Conservation (phyloP, 176 grass and related monocot species). For the Cenchrus fungigraminus region DNA sequence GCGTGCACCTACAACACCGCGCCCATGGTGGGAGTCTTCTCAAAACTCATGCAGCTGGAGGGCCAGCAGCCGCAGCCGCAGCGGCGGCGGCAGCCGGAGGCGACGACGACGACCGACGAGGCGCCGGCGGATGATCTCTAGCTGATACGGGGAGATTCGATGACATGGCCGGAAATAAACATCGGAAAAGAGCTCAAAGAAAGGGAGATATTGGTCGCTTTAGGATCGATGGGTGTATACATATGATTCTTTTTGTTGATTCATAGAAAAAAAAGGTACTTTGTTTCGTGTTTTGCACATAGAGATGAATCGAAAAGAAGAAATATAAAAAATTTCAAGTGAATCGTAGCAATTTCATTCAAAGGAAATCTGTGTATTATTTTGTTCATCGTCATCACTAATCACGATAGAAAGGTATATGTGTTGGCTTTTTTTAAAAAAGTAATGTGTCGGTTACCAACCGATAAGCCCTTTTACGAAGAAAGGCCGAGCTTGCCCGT, state of each 20-base stretch:
- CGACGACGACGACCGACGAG: no score
- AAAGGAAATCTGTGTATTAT: not conserved
- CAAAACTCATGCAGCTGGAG: constrained; percentile 65
- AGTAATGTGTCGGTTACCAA: no score
- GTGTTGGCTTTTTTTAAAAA: no score
- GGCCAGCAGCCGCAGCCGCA: not conserved
- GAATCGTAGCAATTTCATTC: not conserved
- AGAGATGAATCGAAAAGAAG: not conserved
- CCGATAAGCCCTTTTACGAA: no score
- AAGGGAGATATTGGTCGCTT: not conserved
- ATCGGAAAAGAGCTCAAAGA: not conserved
- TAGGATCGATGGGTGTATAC: constrained; percentile 25
- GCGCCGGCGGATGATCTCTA: not conserved
- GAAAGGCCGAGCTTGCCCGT: not conserved
- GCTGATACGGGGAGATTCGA: not conserved
- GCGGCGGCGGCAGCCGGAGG: not conserved
- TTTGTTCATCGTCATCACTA: not conserved
- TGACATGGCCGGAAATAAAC: constrained; percentile 13
- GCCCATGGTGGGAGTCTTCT: constrained; percentile 76
- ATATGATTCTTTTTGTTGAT: constrained; percentile 12
- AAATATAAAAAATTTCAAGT: not conserved
- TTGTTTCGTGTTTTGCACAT: constrained; percentile 4
- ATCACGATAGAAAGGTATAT: no score
- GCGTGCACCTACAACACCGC: constrained; percentile 82
- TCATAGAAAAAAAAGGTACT: no score